Conservation (phyloP, 1,284 basidiomycete genomes). For the Melampsora americana region DNA sequence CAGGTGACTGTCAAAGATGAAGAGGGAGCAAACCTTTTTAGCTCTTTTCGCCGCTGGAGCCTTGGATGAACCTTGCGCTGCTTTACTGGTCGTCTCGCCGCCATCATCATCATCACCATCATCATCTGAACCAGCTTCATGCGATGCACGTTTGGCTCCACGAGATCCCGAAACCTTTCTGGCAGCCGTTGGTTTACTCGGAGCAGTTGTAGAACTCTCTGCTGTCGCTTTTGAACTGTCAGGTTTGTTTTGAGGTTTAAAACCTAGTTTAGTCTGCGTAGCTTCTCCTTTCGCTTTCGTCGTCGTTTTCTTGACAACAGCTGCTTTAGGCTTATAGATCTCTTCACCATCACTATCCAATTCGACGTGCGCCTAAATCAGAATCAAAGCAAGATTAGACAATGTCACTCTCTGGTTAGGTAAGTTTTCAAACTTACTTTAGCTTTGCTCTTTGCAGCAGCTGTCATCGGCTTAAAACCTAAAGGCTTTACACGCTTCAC, state of each 20-base stretch:
- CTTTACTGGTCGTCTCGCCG: background rate
- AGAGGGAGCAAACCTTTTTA: conserved; percentile 2
- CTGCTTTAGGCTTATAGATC: conserved; percentile 22
- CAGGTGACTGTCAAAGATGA: background rate
- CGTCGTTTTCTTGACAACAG: conserved; percentile 16
- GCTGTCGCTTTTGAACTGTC: background rate
- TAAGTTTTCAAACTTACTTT: conserved; percentile 12
- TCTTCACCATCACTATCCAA: conserved; percentile 39
- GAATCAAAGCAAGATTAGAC: background rate
- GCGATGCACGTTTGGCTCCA: background rate
- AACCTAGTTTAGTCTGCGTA: conserved; percentile 19
- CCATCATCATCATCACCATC: background rate
- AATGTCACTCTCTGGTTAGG: background rate
- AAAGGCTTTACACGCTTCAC: conserved; percentile 23
- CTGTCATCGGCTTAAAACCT: conserved; percentile 3
- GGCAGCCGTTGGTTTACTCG: background rate
- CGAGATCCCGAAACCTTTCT: background rate
- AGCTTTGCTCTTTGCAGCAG: conserved; percentile 8
- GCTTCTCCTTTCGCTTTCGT: background rate
- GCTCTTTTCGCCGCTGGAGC: conserved; percentile 9
- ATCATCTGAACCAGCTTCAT: background rate
- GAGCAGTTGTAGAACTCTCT: background rate
- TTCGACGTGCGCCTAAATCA: conserved; percentile 8
- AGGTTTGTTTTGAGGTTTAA: background rate
- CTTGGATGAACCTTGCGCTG: background rate